Base-by-base conservation (phyloP, 345 rosid species). In the Salix caprea region DNA sequence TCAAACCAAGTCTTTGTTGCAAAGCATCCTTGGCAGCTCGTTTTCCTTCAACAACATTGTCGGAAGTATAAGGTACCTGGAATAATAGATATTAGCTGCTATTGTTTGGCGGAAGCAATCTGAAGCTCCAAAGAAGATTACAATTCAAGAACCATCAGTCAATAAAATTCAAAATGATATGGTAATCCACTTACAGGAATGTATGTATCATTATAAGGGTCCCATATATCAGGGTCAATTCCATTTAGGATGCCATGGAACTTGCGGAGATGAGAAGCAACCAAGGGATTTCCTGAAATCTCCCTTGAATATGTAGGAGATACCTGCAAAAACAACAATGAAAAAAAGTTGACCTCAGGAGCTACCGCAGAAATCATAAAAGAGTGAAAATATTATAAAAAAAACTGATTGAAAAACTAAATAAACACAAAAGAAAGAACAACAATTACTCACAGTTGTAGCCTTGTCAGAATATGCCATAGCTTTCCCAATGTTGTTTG, bases 141-240 rank as follows among this genome's bases (percentile, higher is more conserved):
- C 19, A 58, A 54, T 39, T 61, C 68, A 54, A 65, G 72, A 52
- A 36, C 16, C 39, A 34, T 14, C 73, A 32, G 10, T 67, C 42
- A 4, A 48, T 32, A 23, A 21, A 74, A 54, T 50, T 58, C 2
- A 60, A 61, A 62, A n/a, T 16, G 65, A 58, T 5, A 24, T 56
- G 14, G 77, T 28, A 54, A 62, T 36, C 37, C 54, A 81, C 97
- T 87, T 80, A 95, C 97, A 58, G 99, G 97, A 83, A 93, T 76
- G 77, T 86, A 88, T 54, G 80, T 83, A 78, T 95, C 99, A 39
- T 90, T 91, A 82, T 83, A 93, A 37, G 99, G 97, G 86, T 95
- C 97, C 99, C 99, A 95, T 70, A 95, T 95, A 75, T 93, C 97
- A 11, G 91, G 97, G 48, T 95, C 99, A 18, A 95, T 90, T 74